Percentiles rank a stretch among this genome's conserved stretches.
These are phyloP conservation scores for Epichloe sylvatica DNA, from an alignment of 2,329 filamentous ascomycete genomes.

Conservation along the genomic window DNA sequence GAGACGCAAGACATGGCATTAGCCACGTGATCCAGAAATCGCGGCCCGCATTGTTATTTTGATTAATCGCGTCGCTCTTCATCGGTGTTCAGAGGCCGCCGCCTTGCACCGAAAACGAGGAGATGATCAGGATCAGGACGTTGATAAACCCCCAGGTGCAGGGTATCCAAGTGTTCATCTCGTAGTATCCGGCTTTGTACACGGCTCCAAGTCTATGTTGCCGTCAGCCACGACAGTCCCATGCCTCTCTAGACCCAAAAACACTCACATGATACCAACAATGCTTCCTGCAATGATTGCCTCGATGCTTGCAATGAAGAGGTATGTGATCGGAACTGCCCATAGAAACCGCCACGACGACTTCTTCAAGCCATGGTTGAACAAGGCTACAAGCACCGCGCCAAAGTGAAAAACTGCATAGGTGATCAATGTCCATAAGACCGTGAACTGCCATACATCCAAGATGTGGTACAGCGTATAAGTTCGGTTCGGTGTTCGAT, in stretches of 20 bases:
- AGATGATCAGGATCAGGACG: conserved; percentile 67
- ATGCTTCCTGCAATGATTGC: conserved; percentile 69
- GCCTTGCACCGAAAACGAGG: conserved; percentile 85
- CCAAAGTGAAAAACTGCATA: conserved; percentile 62
- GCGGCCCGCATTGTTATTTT: neutral
- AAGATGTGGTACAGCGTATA: conserved; percentile 56
- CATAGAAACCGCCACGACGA: conserved; percentile 50
- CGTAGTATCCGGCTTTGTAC: conserved; percentile 69
- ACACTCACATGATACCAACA: conserved; percentile 60
- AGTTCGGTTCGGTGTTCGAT: conserved; percentile 24
- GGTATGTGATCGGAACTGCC: conserved; percentile 58
- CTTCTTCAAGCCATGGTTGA: conserved; percentile 50
- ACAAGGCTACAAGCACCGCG: conserved; percentile 56
- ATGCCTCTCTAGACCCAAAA: neutral
- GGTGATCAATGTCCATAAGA: conserved; percentile 73
- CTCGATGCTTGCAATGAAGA: conserved; percentile 58
- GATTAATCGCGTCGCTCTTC: neutral
- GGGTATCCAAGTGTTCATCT: conserved; percentile 90
- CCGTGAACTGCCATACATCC: conserved; percentile 79
- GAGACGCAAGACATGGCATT: neutral
- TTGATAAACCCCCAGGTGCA: conserved; percentile 80
- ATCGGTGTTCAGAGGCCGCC: conserved; percentile 53
- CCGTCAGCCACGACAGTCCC: neutral
- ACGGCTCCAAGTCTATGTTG: conserved; percentile 62
- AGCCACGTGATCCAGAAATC: too few species aligned